Conservation (phyloP, 306 rosid species). For the Carpinus fangiana region DNA sequence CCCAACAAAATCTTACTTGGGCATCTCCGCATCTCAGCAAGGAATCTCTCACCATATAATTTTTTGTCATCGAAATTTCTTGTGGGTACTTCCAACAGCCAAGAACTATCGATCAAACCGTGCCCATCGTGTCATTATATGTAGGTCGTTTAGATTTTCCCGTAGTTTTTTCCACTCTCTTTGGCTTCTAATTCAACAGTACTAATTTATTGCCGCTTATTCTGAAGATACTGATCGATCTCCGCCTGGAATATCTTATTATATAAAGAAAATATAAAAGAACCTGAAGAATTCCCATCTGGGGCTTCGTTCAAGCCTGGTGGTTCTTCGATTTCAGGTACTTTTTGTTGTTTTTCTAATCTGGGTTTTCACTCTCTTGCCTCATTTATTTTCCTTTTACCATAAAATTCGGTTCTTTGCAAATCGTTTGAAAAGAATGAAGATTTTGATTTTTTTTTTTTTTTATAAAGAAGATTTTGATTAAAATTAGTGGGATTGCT, state of each 20-base stretch:
- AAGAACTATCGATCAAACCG: not conserved
- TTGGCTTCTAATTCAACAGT: not conserved
- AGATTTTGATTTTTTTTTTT: not conserved
- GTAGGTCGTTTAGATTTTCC: not conserved
- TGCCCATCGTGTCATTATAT: not conserved
- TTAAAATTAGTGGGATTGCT: not conserved
- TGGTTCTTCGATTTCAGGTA: slow-evolving; percentile 36
- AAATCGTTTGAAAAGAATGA: not conserved
- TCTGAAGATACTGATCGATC: slow-evolving; percentile 5
- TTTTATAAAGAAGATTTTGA: no score
- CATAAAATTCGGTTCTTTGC: not conserved
- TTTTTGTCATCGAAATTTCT: not conserved
- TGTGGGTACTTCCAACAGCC: not conserved
- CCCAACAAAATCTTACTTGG: not conserved
- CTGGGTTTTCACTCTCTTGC: slow-evolving; percentile 4
- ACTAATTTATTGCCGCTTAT: not conserved
- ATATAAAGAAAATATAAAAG: slow-evolving; percentile 9
- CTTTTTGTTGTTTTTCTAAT: not conserved
- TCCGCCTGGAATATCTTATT: slow-evolving; percentile 15
- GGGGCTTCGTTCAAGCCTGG: slow-evolving; percentile 24
- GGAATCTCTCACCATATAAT: slow-evolving; percentile 9
- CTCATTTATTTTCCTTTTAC: not conserved
- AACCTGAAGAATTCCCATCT: slow-evolving; percentile 24
- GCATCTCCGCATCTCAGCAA: slow-evolving; percentile 31
- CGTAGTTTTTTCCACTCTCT: not conserved